Evolutionary conservation across 495 filamentous ascomycete genomes (phyloP).

Genomic region (Letharia lupina): DNA sequence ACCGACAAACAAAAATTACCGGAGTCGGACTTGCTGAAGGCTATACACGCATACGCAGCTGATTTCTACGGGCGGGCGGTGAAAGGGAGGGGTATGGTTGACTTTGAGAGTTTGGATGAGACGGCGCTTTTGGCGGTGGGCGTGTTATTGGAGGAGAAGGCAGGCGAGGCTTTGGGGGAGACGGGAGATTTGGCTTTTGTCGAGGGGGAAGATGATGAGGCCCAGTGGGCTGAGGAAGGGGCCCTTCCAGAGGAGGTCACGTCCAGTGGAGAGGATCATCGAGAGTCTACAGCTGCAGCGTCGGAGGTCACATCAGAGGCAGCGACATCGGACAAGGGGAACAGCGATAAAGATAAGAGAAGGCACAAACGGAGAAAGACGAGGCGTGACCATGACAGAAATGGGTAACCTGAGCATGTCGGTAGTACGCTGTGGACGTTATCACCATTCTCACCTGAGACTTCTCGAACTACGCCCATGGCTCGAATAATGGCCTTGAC

Average conservation of each 20-base stretch:
- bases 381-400: neutral
- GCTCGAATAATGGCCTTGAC: neutral
- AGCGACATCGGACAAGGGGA: neutral
- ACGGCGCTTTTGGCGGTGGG: constrained; percentile 76
- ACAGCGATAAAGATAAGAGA: neutral
- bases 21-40: constrained; percentile 63
- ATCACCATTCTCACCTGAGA: neutral
- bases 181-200: constrained; percentile 69
- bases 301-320: neutral
- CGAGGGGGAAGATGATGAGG: constrained; percentile 44
- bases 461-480: too few species aligned
- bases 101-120: constrained; percentile 69
- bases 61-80: constrained; percentile 54
- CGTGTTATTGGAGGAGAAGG: constrained; percentile 71
- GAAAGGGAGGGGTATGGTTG: constrained; percentile 28
- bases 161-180: constrained; percentile 52
- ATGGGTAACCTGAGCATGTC: neutral
- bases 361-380: neutral
- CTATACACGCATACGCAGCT: constrained; percentile 64
- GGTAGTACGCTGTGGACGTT: neutral
- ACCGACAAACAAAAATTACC: constrained; percentile 51
- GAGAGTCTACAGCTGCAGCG: neutral
- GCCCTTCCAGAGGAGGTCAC: neutral
- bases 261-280: neutral
- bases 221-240: neutral